Percentiles rank a stretch among this genome's conserved stretches.
Evolutionary conservation across 1,284 basidiomycete genomes (phyloP).

Genomic region (Fomitopsis palustris): DNA sequence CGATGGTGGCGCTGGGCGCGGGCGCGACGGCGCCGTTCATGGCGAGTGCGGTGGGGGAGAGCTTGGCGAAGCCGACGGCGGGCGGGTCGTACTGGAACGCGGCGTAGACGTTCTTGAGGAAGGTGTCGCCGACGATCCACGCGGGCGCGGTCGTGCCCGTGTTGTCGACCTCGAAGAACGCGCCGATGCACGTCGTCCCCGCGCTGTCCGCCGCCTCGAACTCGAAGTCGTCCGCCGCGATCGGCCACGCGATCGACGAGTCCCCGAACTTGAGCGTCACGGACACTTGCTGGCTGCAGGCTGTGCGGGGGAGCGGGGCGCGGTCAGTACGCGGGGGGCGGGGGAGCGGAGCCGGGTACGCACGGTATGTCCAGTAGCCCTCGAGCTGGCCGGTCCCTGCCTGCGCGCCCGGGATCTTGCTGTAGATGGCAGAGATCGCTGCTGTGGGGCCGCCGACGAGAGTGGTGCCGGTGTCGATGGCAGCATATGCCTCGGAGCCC

Average conservation of each 20-base stretch:
- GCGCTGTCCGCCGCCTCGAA: neutral
- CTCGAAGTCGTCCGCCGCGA: constrained; percentile 44
- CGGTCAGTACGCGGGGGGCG: neutral
- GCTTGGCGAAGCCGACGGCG: constrained; percentile 52
- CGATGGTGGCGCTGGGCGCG: neutral
- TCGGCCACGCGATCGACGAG: constrained; percentile 58
- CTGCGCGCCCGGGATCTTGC: constrained; percentile 66
- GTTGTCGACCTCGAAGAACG: constrained; percentile 72
- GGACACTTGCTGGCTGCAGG: constrained; percentile 70
- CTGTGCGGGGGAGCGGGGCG: constrained; percentile 28
- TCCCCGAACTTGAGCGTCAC: constrained; percentile 73
- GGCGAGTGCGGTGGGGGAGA: constrained; percentile 27
- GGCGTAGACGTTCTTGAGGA: constrained; percentile 55
- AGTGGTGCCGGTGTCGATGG: constrained; percentile 88
- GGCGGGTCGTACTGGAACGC: constrained; percentile 48
- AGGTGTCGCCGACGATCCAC: constrained; percentile 13
- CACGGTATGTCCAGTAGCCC: constrained; percentile 77
- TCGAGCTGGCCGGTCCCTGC: constrained; percentile 60
- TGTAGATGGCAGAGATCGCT: constrained; percentile 64
- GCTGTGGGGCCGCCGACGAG: constrained; percentile 79
- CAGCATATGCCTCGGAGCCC: constrained; percentile 48
- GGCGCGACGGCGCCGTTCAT: neutral
- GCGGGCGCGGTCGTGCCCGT: constrained; percentile 47
- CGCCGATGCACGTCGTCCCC: constrained; percentile 66
- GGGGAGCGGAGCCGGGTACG: neutral